Conservation (phyloP, 225 moss, liverwort and hornwort genomes). For the Asterella californica region DNA sequence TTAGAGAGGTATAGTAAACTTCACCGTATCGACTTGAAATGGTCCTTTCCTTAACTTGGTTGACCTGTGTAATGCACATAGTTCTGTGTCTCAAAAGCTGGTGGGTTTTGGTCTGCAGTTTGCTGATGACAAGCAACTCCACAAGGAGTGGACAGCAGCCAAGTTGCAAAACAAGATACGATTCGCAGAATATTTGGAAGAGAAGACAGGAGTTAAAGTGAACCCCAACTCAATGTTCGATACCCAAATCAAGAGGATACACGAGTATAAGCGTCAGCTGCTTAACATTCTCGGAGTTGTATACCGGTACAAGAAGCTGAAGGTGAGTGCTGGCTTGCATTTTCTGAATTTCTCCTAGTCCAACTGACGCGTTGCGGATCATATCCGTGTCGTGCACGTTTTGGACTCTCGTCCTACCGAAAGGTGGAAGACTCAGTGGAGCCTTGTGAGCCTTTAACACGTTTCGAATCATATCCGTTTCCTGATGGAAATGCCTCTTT, state of each 20-base stretch:
- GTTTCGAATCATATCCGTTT: background rate
- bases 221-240: slow-evolving; percentile 64
- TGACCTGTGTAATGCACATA: background rate
- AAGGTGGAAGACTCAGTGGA: no score
- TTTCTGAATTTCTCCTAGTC: background rate
- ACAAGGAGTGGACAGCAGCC: slow-evolving; percentile 50
- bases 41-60: no score
- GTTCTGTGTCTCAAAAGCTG: background rate
- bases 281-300: slow-evolving; percentile 77
- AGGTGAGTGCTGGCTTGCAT: slow-evolving; percentile 20
- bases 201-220: slow-evolving; percentile 51
- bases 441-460: background rate
- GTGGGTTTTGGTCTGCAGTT: slow-evolving; percentile 21
- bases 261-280: slow-evolving; percentile 91
- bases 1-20: slow-evolving; percentile 35
- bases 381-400: background rate
- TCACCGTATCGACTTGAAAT: background rate
- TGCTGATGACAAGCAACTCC: slow-evolving; percentile 38
- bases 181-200: slow-evolving; percentile 30
- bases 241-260: slow-evolving; percentile 78
- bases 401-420: no score
- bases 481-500: background rate
- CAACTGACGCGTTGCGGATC: background rate
- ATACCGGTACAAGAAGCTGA: slow-evolving; percentile 64
- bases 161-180: slow-evolving; percentile 48